These are phyloP conservation scores for Ascochyta lentis DNA, from an alignment of 2,329 filamentous ascomycete genomes.

Conservation along the genomic window DNA sequence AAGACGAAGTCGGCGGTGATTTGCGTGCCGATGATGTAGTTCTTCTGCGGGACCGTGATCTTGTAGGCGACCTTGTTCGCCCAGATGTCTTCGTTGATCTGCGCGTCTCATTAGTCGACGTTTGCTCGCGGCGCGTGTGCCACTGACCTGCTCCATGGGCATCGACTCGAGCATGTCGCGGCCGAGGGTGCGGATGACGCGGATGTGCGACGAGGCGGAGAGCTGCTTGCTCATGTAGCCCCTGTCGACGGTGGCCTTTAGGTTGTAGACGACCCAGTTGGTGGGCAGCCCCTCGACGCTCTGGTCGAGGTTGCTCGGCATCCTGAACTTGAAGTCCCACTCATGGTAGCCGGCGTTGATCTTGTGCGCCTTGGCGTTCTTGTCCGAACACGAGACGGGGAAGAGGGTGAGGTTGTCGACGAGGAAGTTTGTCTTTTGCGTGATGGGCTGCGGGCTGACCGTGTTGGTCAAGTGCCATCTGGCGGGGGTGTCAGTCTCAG, in stretches of 20 bases:
- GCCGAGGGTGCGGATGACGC: constrained; percentile 57
- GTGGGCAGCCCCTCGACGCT: constrained; percentile 89
- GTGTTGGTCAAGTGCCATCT: constrained; percentile 49
- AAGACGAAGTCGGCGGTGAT: constrained; percentile 86
- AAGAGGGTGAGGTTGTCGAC: constrained; percentile 54
- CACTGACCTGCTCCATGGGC: constrained; percentile 46
- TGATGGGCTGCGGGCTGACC: constrained; percentile 51
- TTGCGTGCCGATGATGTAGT: constrained; percentile 88
- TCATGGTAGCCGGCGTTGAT: constrained; percentile 58
- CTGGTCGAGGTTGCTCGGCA: constrained; percentile 67
- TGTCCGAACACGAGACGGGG: constrained; percentile 46
- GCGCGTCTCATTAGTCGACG: neutral
- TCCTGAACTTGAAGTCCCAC: constrained; percentile 58
- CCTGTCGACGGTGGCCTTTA: constrained; percentile 87
- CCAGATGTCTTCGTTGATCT: constrained; percentile 94
- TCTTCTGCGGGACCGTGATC: constrained; percentile 90
- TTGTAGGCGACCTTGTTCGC: constrained; percentile 97
- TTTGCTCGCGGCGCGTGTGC: neutral
- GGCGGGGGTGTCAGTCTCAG: constrained; percentile 22
- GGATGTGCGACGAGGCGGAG: constrained; percentile 71
- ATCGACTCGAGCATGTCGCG: constrained; percentile 73
- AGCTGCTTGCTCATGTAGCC: constrained; percentile 90
- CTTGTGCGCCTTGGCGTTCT: constrained; percentile 53
- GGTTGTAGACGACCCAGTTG: constrained; percentile 85
- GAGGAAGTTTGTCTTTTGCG: constrained; percentile 56